Conservation (phyloP, 768 basidiomycete genomes). For the Pleurotus salmoneostramineus region DNA sequence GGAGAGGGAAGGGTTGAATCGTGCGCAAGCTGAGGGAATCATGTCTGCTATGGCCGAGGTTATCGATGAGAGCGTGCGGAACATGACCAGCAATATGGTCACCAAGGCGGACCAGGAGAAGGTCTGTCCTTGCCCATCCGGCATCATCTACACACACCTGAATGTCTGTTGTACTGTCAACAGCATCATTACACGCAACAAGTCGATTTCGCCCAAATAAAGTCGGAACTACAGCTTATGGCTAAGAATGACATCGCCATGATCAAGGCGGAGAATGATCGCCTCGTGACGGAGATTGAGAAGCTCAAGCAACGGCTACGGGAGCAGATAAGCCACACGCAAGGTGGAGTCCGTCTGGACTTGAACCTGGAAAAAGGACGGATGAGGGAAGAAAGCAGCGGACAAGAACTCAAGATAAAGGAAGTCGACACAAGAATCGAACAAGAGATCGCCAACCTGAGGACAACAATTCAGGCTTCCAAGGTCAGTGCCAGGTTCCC, state of each 20-base stretch:
- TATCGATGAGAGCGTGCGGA: conserved; percentile 93
- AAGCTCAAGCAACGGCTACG: conserved; percentile 91
- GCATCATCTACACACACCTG: background rate
- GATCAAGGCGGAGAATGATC: conserved; percentile 95
- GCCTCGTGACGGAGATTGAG: conserved; percentile 88
- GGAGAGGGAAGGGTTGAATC: conserved; percentile 83
- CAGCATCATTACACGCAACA: conserved; percentile 93
- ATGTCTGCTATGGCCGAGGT: conserved; percentile 97
- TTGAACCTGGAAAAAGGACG: conserved; percentile 96
- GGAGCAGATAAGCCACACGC: conserved; percentile 89
- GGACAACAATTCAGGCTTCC: conserved; percentile 81
- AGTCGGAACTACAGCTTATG: conserved; percentile 93
- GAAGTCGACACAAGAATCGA: conserved; percentile 98
- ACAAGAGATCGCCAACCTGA: conserved; percentile 85
- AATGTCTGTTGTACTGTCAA: background rate
- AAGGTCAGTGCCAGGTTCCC: conserved; percentile 45
- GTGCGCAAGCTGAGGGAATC: conserved; percentile 93
- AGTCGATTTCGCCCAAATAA: conserved; percentile 95
- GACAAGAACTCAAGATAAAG: conserved; percentile 93
- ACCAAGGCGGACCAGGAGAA: conserved; percentile 96
- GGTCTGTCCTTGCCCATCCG: conserved; percentile 36
- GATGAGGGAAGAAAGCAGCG: conserved; percentile 88
- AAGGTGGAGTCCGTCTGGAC: conserved; percentile 91
- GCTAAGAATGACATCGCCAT: conserved; percentile 95
- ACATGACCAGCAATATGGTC: conserved; percentile 96